Percentiles rank a stretch among this genome's conserved stretches.
phyloP scores from a whole-genome alignment of 2,329 filamentous ascomycete species.

The Xylariaceae sp. region DNA sequence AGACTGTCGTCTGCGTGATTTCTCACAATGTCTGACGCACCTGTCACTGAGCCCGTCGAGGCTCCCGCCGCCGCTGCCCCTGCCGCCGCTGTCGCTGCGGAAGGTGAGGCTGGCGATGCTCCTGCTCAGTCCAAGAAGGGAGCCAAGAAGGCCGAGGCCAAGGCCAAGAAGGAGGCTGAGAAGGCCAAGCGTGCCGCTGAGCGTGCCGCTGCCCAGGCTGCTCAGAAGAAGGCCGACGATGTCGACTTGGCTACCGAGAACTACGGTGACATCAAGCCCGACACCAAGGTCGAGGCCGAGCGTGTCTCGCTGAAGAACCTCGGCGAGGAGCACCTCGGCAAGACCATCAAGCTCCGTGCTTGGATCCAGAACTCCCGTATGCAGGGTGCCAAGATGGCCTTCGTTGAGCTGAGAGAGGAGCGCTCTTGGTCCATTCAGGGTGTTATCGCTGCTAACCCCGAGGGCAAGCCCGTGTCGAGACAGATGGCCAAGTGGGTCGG shows the following conservation, averaged over 20 bases:
- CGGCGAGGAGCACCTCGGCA: conserved; percentile 59
- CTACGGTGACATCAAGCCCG: conserved; percentile 66
- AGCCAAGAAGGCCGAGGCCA: conserved; percentile 76
- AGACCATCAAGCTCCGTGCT: conserved; percentile 69
- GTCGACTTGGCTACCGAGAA: conserved; percentile 68
- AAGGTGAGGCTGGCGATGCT: conserved; percentile 26
- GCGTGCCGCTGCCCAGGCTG: conserved; percentile 65
- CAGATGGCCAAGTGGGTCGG: conserved; percentile 95
- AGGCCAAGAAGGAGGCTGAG: conserved; percentile 81
- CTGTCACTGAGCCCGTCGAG: conserved; percentile 25
- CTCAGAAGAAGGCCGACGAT: conserved; percentile 59
- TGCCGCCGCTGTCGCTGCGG: conserved; percentile 25
- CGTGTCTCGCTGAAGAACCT: conserved; percentile 58
- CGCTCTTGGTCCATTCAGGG: conserved; percentile 75
- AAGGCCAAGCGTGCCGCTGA: conserved; percentile 71
- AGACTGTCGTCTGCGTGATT: neutral
- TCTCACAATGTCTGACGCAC: conserved; percentile 32
- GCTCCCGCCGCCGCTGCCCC: conserved; percentile 23
- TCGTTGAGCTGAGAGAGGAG: conserved; percentile 77
- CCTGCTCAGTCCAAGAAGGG: conserved; percentile 62
- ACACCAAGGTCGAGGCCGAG: conserved; percentile 52
- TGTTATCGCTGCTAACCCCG: conserved; percentile 61
- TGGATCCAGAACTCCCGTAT: conserved; percentile 83
- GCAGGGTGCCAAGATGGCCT: conserved; percentile 87
- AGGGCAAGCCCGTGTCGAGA: conserved; percentile 60